Evolutionary conservation across 306 rosid genomes (phyloP), one percentile per base, ranked within the genome.

Genomic region (Quercus ilex): DNA sequence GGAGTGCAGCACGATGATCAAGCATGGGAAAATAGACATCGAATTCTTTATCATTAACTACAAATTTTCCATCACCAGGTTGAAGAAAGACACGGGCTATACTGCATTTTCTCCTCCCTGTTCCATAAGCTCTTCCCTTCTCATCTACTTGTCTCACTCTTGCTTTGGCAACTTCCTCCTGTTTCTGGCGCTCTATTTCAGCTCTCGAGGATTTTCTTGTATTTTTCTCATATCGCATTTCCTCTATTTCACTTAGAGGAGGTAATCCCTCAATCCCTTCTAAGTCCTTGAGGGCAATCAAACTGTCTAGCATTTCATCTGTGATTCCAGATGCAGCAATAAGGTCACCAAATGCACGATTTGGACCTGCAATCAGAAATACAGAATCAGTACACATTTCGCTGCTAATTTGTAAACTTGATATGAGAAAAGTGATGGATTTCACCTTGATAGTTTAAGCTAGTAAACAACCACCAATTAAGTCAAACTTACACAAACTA

Each of bases 81-180:
- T 89, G 88, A 85, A 95, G 89, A 95, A 93, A 95, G 53, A 95
- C 99, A 78, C 97, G 95, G 49, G 99, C 99, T 73, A 95, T 64
- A 65, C 99, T 95, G 86, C 97, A 95, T 88, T 95, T 95, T 89
- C 99, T 92, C 86, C 95, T 90, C 82, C 99, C 99, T 9, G 97
- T 90, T 73, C 95, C 99, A 80, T 95, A 95, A 76, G 99, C 88
- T 83, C 99, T 91, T 60, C 94, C 99, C 74, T 95, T 91, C 23
- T 90, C 94, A 38, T 95, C 99, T 19, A 95, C 97, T 71, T 81
- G 90, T 73, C 97, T 91, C 81, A 95, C 98, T 79, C 99, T 90
- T 51, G 95, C 95, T 74, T 86, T 92, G 19, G 97, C 97, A 60
- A 84, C 79, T 80, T 95, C 98, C 83, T 95, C 99, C 75, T 92